Evolutionary conservation across 768 basidiomycete species (phyloP).

Genomic region (Leccinum obscurum): DNA sequence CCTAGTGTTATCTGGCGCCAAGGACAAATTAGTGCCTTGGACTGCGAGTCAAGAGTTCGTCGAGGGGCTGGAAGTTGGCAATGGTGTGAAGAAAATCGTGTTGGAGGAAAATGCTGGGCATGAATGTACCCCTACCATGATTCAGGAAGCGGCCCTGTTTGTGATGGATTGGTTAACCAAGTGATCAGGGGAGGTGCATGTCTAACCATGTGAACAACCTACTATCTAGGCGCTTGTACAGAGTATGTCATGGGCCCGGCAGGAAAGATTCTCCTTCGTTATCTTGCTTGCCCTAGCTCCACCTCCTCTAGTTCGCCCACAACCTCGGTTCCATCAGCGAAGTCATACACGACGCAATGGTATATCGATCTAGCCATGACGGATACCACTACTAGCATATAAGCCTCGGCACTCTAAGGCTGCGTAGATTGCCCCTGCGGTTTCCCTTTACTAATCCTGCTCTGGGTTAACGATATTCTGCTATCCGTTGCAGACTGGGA

Average conservation of each 20-base stretch:
- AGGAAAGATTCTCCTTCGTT: no score
- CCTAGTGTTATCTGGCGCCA: conserved; percentile 66
- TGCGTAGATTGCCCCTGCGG: conserved; percentile 67
- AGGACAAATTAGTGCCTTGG: conserved; percentile 70
- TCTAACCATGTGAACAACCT: neutral
- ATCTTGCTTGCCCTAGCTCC: conserved; percentile 37
- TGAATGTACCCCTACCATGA: conserved; percentile 61
- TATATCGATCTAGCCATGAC: conserved; percentile 59
- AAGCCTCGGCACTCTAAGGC: conserved; percentile 74
- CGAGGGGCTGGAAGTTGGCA: conserved; percentile 51
- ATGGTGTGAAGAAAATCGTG: conserved; percentile 56
- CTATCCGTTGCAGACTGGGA: conserved; percentile 86
- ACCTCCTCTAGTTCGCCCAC: conserved; percentile 43
- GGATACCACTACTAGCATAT: conserved; percentile 85
- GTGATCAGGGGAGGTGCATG: conserved; percentile 4
- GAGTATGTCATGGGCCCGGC: neutral
- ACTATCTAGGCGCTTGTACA: neutral
- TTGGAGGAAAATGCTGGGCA: conserved; percentile 62
- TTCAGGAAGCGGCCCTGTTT: conserved; percentile 40
- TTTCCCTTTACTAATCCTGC: conserved; percentile 45
- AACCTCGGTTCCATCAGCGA: neutral
- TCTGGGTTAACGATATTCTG: conserved; percentile 67
- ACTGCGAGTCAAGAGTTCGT: conserved; percentile 56
- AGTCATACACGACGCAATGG: conserved; percentile 85
- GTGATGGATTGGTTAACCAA: conserved; percentile 27